A percentile compares a stretch with the other conserved stretches of the same genome.
Conservation (phyloP, 768 basidiomycete species). For the Mycena venus region DNA sequence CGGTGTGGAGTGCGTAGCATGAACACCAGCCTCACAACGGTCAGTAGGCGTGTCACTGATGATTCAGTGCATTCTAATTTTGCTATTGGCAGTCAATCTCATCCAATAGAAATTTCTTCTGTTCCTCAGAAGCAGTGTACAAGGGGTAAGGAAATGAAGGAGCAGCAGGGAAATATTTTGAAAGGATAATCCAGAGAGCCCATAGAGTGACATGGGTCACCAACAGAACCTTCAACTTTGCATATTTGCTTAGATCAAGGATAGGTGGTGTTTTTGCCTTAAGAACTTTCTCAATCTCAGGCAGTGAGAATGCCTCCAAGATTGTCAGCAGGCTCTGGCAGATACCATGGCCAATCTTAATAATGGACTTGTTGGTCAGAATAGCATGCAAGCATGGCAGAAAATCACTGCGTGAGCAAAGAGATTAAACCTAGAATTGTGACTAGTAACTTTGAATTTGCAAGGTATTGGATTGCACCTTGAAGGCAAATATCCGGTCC, state of each 20-base stretch:
- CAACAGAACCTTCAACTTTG: neutral
- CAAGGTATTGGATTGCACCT: too few species aligned
- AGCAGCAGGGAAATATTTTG: neutral
- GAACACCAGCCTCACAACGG: too few species aligned
- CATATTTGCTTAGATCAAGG: neutral
- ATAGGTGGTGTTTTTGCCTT: neutral
- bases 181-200: neutral
- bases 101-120: neutral
- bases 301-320: neutral
- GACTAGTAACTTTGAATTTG: too few species aligned
- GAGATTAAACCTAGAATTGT: neutral
- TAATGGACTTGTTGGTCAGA: neutral
- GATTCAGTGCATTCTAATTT: too few species aligned
- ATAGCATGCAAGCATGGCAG: neutral
- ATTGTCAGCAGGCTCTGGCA: neutral
- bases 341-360: neutral
- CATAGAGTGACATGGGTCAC: neutral
- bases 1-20: too few species aligned
- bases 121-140: neutral
- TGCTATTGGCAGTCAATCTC: slow-evolving; percentile 10
- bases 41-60: too few species aligned
- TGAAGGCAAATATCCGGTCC: neutral
- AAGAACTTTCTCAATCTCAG: neutral
- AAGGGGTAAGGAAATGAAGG: neutral
- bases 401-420: neutral